These are phyloP conservation scores for Gaultheria prostrata DNA, from an alignment of 148 eudicot genomes.

Conservation along the genomic window DNA sequence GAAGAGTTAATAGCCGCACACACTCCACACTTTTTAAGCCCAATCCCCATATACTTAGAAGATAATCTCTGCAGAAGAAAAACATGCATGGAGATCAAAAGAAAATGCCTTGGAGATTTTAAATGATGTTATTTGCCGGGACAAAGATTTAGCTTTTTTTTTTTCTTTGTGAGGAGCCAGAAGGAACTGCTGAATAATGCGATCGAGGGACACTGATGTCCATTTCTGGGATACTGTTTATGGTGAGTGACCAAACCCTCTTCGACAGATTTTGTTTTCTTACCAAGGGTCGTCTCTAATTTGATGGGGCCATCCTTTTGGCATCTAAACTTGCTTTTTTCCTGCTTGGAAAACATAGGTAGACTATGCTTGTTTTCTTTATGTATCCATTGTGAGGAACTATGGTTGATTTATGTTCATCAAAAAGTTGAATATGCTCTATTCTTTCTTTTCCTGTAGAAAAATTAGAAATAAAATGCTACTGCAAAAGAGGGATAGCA, in stretches of 20 bases:
- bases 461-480: neutral
- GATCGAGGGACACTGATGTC: neutral
- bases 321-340: neutral
- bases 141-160: neutral
- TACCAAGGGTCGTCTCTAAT: neutral
- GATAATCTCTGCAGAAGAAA: slow-evolving; percentile 44
- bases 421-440: neutral
- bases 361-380: neutral
- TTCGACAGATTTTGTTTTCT: neutral
- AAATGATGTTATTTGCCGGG: neutral
- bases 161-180: neutral
- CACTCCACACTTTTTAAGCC: slow-evolving; percentile 66
- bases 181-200: neutral
- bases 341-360: neutral
- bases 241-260: neutral
- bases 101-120: neutral
- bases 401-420: neutral
- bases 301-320: neutral
- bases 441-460: neutral
- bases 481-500: neutral
- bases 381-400: neutral
- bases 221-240: neutral
- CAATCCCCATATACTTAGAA: slow-evolving; percentile 51
- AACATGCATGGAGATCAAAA: slow-evolving; percentile 6
- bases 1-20: slow-evolving; percentile 55